A percentile compares a stretch with the other conserved stretches of the same genome.
Conservation (phyloP, 2,329 filamentous ascomycete species). For the Sclerotinia sclerotiorum region DNA sequence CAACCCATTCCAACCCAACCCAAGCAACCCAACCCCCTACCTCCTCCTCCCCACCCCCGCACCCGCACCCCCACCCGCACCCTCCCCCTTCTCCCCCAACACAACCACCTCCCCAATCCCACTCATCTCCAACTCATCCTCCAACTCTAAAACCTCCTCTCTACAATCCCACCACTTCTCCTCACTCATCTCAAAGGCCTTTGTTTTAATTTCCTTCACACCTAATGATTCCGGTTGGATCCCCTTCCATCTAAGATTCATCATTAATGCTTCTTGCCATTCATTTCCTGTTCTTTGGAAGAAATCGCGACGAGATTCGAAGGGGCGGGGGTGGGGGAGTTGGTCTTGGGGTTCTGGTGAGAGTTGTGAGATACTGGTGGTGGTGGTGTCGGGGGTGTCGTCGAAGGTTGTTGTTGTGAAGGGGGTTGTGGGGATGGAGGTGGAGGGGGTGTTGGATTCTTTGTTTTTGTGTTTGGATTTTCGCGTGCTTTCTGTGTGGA, state of each 20-base stretch:
- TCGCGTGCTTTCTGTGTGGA: slow-evolving; percentile 48
- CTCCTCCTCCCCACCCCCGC: slow-evolving; percentile 36
- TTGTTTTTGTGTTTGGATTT: slow-evolving; percentile 60
- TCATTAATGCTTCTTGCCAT: slow-evolving; percentile 87
- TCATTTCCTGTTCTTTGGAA: slow-evolving; percentile 82
- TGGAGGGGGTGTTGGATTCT: slow-evolving; percentile 30
- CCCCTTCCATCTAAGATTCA: slow-evolving; percentile 67
- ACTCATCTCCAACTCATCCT: slow-evolving; percentile 88
- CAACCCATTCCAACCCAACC: too few species aligned
- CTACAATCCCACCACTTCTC: slow-evolving; percentile 99
- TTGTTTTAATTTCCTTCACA: slow-evolving; percentile 89
- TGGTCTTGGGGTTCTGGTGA: slow-evolving; percentile 33
- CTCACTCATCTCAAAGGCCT: slow-evolving; percentile 86
- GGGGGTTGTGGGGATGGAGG: slow-evolving; percentile 34
- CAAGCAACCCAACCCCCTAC: slow-evolving; percentile 19
- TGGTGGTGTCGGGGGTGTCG: slow-evolving; percentile 43
- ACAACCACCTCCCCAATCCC: slow-evolving; percentile 92
- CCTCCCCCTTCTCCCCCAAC: slow-evolving; percentile 50
- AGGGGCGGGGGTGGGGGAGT: slow-evolving; percentile 48
- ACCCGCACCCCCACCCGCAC: slow-evolving; percentile 34
- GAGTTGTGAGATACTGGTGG: slow-evolving; percentile 12
- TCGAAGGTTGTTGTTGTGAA: slow-evolving; percentile 54
- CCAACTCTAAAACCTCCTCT: slow-evolving; percentile 86
- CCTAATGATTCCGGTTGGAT: slow-evolving; percentile 65
- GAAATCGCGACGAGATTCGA: slow-evolving; percentile 89